Evolutionary conservation across 805 yeast genomes (phyloP).

Genomic region (Candida maesae): DNA sequence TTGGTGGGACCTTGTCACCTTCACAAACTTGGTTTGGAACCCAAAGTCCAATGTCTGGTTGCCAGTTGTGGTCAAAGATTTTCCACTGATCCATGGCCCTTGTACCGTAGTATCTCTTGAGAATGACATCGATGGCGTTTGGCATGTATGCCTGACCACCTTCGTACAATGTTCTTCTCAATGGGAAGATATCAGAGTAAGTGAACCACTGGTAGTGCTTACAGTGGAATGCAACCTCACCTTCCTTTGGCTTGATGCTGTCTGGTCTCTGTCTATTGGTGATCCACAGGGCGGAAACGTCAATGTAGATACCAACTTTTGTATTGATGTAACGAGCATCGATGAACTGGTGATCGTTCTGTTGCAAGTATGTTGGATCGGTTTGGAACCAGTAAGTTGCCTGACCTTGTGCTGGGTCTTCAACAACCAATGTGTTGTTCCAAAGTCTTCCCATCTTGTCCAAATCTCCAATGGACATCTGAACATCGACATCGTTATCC

Average conservation of each 20-base stretch:
- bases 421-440: conserved; percentile 49
- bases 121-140: conserved; percentile 32
- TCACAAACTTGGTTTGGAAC: conserved; percentile 41
- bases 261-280: conserved; percentile 15
- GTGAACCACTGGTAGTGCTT: conserved; percentile 29
- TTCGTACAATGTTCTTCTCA: conserved; percentile 41
- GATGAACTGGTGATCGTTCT: conserved; percentile 40
- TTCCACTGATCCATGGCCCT: conserved; percentile 24
- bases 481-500: conserved; percentile 64
- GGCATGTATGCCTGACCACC: conserved; percentile 47
- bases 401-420: conserved; percentile 32
- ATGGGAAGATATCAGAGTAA: conserved; percentile 37
- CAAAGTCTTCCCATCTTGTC: conserved; percentile 39
- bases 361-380: conserved; percentile 31
- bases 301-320: conserved; percentile 47
- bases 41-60: conserved; percentile 43
- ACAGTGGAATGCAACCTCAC: conserved; percentile 24
- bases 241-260: conserved; percentile 8
- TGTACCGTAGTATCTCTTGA: conserved; percentile 35
- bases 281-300: conserved; percentile 39
- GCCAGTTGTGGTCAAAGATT: conserved; percentile 31
- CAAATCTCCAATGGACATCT: conserved; percentile 46
- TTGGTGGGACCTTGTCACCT: conserved; percentile 25
- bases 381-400: conserved; percentile 34
- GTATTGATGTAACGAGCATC: conserved; percentile 45